Percentiles rank a stretch among this genome's conserved stretches.
Evolutionary conservation across 1,284 basidiomycete species (phyloP).

Genomic region (Tetrapyrgos nigripes): DNA sequence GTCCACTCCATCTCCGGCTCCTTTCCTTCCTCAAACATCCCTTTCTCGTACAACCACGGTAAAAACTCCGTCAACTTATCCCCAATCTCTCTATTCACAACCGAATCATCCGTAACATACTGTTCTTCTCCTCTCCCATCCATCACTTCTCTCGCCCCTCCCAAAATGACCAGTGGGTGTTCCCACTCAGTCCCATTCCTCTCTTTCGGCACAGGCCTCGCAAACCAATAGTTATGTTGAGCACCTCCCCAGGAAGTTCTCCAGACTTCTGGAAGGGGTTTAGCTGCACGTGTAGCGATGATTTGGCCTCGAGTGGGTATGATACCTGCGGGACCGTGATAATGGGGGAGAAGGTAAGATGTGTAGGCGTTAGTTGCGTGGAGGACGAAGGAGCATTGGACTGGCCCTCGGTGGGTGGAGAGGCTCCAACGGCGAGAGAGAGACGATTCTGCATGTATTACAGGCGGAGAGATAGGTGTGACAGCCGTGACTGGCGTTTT

Average conservation of each 20-base stretch:
- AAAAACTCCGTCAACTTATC: conserved; percentile 61
- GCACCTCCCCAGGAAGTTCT: conserved; percentile 53
- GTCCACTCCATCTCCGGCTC: conserved; percentile 83
- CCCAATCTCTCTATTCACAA: conserved; percentile 54
- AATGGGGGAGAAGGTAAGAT: conserved; percentile 66
- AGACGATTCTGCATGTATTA: conserved; percentile 26
- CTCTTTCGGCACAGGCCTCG: conserved; percentile 57
- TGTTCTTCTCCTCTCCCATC: conserved; percentile 53
- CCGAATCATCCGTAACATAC: conserved; percentile 68
- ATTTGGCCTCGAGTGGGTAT: conserved; percentile 80
- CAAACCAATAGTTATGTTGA: conserved; percentile 75
- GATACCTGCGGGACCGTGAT: conserved; percentile 53
- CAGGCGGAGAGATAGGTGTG: conserved; percentile 19
- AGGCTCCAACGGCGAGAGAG: conserved; percentile 46
- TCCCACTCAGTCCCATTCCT: not conserved
- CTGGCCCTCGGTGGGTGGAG: conserved; percentile 62
- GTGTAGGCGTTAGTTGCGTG: conserved; percentile 87
- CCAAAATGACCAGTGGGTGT: conserved; percentile 71
- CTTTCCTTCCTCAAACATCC: conserved; percentile 47
- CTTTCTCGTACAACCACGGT: conserved; percentile 64
- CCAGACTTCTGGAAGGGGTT: conserved; percentile 39
- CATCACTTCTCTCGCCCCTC: conserved; percentile 64
- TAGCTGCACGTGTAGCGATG: conserved; percentile 63
- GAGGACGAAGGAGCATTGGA: conserved; percentile 66
- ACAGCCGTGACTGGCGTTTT: conserved; percentile 68